Evolutionary conservation across 768 basidiomycete species (phyloP).

Genomic region (Collybia sp.): DNA sequence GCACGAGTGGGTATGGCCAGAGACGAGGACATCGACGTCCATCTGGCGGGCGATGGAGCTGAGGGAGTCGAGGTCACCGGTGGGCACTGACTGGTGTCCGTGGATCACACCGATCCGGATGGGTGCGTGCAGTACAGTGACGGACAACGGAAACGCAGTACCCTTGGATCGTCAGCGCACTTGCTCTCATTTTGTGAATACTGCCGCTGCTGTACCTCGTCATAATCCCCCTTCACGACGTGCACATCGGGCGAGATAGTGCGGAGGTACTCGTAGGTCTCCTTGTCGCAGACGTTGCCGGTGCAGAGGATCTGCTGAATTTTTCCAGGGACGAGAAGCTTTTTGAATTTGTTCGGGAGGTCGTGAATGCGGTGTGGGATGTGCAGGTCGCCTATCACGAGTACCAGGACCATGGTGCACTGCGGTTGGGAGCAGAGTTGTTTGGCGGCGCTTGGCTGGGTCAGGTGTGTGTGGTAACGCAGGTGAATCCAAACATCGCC

Average conservation of each 20-base stretch:
- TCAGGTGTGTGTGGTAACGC: too few relatives aligned
- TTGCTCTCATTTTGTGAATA: not conserved
- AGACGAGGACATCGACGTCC: constrained; percentile 95
- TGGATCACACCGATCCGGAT: constrained; percentile 91
- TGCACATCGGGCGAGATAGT: too few relatives aligned
- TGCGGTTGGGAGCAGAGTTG: too few relatives aligned
- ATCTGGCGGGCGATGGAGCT: constrained; percentile 87
- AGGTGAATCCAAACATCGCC: too few relatives aligned
- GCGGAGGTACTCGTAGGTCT: too few relatives aligned
- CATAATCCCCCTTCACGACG: constrained; percentile 18
- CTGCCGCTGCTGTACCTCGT: constrained; percentile 63
- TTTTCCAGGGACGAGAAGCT: constrained; percentile 92
- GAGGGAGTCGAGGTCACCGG: constrained; percentile 89
- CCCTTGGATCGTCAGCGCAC: constrained; percentile 39
- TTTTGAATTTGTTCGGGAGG: constrained; percentile 94
- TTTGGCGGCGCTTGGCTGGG: too few relatives aligned
- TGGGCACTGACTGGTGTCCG: constrained; percentile 90
- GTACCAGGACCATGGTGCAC: constrained; percentile 88
- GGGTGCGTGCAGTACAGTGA: constrained; percentile 76
- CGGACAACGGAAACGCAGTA: constrained; percentile 72
- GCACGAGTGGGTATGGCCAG: constrained; percentile 92
- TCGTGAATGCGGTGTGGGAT: constrained; percentile 91
- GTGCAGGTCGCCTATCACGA: constrained; percentile 95
- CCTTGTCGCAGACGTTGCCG: too few relatives aligned
- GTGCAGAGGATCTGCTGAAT: constrained; percentile 98